Base-by-base conservation (phyloP, 2,329 filamentous ascomycete species). In the Pseudogymnoascus pannorum region DNA sequence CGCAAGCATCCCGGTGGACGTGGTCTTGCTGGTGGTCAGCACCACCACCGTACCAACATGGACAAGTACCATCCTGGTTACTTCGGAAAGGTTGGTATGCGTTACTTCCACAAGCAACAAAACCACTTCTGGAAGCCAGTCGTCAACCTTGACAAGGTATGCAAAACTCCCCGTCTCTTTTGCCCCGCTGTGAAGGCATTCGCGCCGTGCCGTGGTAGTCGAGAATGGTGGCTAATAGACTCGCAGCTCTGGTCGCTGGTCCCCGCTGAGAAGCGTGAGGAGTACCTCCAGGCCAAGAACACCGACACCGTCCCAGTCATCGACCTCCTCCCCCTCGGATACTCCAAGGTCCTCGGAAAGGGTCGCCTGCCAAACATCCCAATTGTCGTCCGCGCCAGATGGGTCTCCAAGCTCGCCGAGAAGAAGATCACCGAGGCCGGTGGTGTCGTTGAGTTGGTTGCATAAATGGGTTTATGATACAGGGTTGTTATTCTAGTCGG, bases 331-430 rank as follows among this genome's bases (percentile, higher is more conserved):
- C 85, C 92, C 73, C 88, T 96, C 79, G 94, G 95, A 72, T 99
- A 97, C 87, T 90, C 92, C 76, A 99, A 99, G 85, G 87, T 99
- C 71, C 89, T 99, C 76, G 95, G 94, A 78, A 99, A 99, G 87
- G 94, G 94, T 79, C 88, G 93, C 75, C 83, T 97, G 74, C 93
- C 94, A 74, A 83, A 93, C 75, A 86, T 97, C 74, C 94, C 94
- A 71, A 79, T 99, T 73, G 91, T 99, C 74, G 92, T 99, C 70
- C 91, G 91, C 76, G 93, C 94, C 72, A 85, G 94, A 77, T 97
- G 92, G 84, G 90, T 99, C 80, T 92, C 87, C 85, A 89, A 89
- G 77, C 87, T 96, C 78, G 94, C 94, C 71, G 94, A 99, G 88
- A 85, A 91, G 83, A 99, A 99, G 89, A 97, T 99, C 81, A 96